Evolutionary conservation across 805 yeast species (phyloP).

Genomic region (Sugiyamaella mastotermitis): DNA sequence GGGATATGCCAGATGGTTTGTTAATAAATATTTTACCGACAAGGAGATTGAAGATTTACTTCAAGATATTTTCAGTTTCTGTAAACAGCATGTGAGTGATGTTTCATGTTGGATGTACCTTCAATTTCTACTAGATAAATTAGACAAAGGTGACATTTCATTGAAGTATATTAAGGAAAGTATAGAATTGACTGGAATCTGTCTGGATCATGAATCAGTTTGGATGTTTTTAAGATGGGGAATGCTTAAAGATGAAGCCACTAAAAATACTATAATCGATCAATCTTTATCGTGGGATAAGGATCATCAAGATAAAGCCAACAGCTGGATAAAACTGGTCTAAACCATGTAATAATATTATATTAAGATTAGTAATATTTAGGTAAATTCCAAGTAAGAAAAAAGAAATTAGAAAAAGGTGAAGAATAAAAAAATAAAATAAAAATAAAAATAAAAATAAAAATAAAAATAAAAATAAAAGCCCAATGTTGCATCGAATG

Average conservation of each 20-base stretch:
- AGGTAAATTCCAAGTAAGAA: too few relatives aligned
- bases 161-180: conserved; percentile 1
- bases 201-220: conserved; percentile 21
- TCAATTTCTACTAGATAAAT: conserved; percentile 8
- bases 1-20: conserved; percentile 33
- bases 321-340: too few relatives aligned
- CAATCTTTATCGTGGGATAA: too few relatives aligned
- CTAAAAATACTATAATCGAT: conserved; percentile 1
- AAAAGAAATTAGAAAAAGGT: too few relatives aligned
- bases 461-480: conserved; percentile 2
- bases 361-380: too few relatives aligned
- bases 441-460: conserved; percentile 1
- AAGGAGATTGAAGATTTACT: conserved; percentile 13
- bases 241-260: too few relatives aligned
- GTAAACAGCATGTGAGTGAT: conserved; percentile 25
- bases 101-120: conserved; percentile 31
- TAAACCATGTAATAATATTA: too few relatives aligned
- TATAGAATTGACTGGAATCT: conserved; percentile 4
- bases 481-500: too few relatives aligned
- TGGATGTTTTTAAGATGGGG: conserved; percentile 16
- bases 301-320: too few relatives aligned
- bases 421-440: too few relatives aligned
- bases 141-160: background rate
- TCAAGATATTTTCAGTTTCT: conserved; percentile 13
- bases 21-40: conserved; percentile 8